Conservation (phyloP, 78 protist genomes). For the Paulinella micropora region DNA sequence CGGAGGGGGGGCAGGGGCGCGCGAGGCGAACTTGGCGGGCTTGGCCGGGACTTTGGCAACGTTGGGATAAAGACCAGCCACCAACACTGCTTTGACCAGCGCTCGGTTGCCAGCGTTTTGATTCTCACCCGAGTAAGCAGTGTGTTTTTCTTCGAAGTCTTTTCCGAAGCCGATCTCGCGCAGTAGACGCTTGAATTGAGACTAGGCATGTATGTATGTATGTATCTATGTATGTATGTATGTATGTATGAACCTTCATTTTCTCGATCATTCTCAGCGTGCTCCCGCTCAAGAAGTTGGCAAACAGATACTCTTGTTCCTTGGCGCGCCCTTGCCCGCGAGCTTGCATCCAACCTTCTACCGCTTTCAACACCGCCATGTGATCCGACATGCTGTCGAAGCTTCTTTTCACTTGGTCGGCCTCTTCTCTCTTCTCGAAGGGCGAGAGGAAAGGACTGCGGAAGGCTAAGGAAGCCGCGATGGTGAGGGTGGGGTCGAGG, state of each 20-base stretch:
- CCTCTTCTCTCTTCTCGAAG: slow-evolving; percentile 31
- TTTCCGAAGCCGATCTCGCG: slow-evolving; percentile 25
- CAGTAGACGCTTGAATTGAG: slow-evolving; percentile 29
- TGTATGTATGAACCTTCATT: slow-evolving; percentile 3
- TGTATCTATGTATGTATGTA: too few relatives aligned
- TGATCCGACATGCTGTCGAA: slow-evolving; percentile 47
- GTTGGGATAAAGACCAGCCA: slow-evolving; percentile 52
- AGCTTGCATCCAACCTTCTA: slow-evolving; percentile 28
- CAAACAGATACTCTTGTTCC: background rate
- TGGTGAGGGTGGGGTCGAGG: slow-evolving; percentile 59
- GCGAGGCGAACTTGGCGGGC: too few relatives aligned
- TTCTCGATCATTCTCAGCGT: background rate
- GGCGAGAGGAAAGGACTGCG: slow-evolving; percentile 54
- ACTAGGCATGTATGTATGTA: too few relatives aligned
- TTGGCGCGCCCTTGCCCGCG: background rate
- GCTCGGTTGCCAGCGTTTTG: too few relatives aligned
- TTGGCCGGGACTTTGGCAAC: too few relatives aligned
- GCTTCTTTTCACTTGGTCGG: slow-evolving; percentile 15
- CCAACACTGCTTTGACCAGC: slow-evolving; percentile 39
- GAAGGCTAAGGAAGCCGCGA: slow-evolving; percentile 48
- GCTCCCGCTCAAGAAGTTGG: background rate
- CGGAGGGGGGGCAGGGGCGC: too few relatives aligned
- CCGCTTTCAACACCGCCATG: slow-evolving; percentile 34
- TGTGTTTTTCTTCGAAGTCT: too few relatives aligned
- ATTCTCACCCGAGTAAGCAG: too few relatives aligned